These are phyloP conservation scores for Epichloe sylvatica DNA, from an alignment of 2,329 filamentous ascomycete species.

Conservation along the genomic window DNA sequence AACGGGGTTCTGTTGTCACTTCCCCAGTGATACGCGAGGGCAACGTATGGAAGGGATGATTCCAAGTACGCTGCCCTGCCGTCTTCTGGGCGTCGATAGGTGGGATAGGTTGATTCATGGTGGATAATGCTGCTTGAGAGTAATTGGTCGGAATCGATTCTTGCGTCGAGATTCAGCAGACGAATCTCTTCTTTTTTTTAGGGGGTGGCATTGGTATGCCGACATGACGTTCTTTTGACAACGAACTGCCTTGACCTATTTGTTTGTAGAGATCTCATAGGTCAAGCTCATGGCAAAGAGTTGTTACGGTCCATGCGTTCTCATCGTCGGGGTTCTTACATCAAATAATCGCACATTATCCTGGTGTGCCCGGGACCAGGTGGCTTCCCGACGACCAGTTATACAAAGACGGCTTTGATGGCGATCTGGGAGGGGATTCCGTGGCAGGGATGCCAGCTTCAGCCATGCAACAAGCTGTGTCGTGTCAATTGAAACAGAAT, in stretches of 20 bases:
- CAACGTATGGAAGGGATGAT: conserved; percentile 3
- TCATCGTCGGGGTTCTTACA: no score
- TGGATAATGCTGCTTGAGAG: conserved; percentile 5
- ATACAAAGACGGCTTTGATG: no score
- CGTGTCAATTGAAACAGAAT: neutral
- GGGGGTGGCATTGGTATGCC: conserved; percentile 1
- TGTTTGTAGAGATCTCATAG: neutral
- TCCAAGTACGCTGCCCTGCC: neutral
- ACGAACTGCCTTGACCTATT: neutral
- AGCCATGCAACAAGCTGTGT: neutral
- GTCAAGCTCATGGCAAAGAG: neutral
- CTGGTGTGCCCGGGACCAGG: no score
- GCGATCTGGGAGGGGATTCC: no score
- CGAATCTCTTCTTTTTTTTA: conserved; percentile 4
- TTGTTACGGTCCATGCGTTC: no score
- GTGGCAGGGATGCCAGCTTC: no score
- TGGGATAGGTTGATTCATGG: conserved; percentile 1
- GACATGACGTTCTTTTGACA: neutral
- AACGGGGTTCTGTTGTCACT: neutral
- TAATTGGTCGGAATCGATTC: neutral
- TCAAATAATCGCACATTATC: no score
- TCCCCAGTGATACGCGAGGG: conserved; percentile 7
- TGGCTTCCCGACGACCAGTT: no score
- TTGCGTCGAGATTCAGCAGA: conserved; percentile 4
- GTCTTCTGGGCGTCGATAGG: neutral